These are phyloP conservation scores for Wickerhamia fluorescens DNA, from an alignment of 805 yeast genomes.

Conservation along the genomic window DNA sequence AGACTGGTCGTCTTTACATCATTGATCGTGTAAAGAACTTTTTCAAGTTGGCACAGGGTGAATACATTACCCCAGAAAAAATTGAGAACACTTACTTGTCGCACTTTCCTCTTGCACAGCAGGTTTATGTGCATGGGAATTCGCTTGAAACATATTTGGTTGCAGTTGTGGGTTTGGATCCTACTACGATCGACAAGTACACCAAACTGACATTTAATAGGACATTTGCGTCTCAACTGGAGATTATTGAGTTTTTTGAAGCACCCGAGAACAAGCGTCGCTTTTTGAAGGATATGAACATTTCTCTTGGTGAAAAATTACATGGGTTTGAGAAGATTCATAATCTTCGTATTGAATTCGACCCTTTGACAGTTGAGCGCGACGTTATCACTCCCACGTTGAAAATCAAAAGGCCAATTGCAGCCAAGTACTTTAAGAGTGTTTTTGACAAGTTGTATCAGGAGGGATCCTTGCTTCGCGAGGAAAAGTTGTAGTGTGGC, in stretches of 20 bases:
- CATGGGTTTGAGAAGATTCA: conserved; percentile 31
- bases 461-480: conserved; percentile 28
- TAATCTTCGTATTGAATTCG: conserved; percentile 18
- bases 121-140: conserved; percentile 60
- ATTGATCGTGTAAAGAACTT: conserved; percentile 76
- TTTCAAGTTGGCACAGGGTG: conserved; percentile 51
- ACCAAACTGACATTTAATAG: conserved; percentile 6
- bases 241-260: conserved; percentile 9
- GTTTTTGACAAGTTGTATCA: conserved; percentile 25
- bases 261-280: conserved; percentile 10
- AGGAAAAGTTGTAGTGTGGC: no score
- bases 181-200: conserved; percentile 15
- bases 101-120: conserved; percentile 42
- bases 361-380: conserved; percentile 44
- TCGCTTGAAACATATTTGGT: conserved; percentile 49
- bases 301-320: conserved; percentile 11
- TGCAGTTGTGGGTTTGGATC: conserved; percentile 57
- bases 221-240: conserved; percentile 6
- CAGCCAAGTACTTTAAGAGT: conserved; percentile 20
- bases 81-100: conserved; percentile 60
- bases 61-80: conserved; percentile 69
- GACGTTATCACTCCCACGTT: conserved; percentile 64
- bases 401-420: conserved; percentile 40
- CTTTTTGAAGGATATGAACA: conserved; percentile 19
- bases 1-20: conserved; percentile 48